These are phyloP conservation scores for Chrysoporthe deuterocubensis DNA, from an alignment of 2,329 filamentous ascomycete species.

Conservation along the genomic window DNA sequence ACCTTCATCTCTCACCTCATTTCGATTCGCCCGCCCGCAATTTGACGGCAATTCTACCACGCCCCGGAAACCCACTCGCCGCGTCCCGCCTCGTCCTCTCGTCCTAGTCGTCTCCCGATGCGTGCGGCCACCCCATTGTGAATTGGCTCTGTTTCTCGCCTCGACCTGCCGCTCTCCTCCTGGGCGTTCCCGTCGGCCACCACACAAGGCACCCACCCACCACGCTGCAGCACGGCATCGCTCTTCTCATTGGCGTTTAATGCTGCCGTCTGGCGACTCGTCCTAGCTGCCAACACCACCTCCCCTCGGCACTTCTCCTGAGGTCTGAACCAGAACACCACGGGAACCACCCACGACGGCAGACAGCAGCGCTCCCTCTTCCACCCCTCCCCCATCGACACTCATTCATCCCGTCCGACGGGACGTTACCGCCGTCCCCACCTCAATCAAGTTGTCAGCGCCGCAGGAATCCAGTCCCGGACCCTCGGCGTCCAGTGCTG, in stretches of 20 bases:
- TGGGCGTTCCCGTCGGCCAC: not conserved
- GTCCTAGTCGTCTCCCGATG: not conserved
- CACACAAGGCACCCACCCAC: not conserved
- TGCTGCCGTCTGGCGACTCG: not conserved
- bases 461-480: slow-evolving; percentile 49
- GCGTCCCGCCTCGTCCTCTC: not conserved
- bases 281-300: not conserved
- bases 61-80: slow-evolving; percentile 8
- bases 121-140: not conserved
- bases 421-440: slow-evolving; percentile 27
- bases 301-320: not conserved
- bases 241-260: not conserved
- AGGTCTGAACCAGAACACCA: slow-evolving; percentile 2
- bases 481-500: slow-evolving; percentile 47
- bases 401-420: slow-evolving; percentile 25
- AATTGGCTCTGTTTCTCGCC: slow-evolving; percentile 2
- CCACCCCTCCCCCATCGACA: slow-evolving; percentile 2
- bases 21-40: slow-evolving; percentile 16
- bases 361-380: not conserved
- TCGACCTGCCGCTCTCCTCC: not conserved
- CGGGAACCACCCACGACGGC: slow-evolving; percentile 1
- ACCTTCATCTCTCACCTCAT: slow-evolving; percentile 20
- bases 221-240: slow-evolving; percentile 1
- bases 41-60: slow-evolving; percentile 17
- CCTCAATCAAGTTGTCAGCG: slow-evolving; percentile 54